These are phyloP conservation scores for Talaromyces sp. DNA, from an alignment of 2,329 filamentous ascomycete genomes.

Conservation along the genomic window DNA sequence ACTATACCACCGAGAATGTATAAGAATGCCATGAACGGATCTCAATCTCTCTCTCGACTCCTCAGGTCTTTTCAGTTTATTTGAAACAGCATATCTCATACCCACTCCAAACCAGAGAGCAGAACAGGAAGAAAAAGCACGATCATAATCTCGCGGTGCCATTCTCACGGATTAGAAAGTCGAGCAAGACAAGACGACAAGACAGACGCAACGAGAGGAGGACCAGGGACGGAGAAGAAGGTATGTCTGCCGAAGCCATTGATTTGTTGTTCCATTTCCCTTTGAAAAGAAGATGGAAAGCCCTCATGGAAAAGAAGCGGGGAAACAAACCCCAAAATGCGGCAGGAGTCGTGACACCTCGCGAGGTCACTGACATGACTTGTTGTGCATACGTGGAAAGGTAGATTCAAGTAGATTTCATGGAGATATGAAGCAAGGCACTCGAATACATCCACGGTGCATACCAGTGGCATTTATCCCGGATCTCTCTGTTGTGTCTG, in stretches of 20 bases:
- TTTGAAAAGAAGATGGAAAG: background rate
- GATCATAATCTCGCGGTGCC: conserved; percentile 24
- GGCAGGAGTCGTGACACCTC: background rate
- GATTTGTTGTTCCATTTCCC: conserved; percentile 31
- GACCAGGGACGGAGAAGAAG: conserved; percentile 4
- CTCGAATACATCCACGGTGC: conserved; percentile 3
- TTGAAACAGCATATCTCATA: conserved; percentile 5
- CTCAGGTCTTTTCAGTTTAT: conserved; percentile 49
- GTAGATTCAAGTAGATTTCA: background rate
- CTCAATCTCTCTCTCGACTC: conserved; percentile 26
- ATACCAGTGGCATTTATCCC: conserved; percentile 3
- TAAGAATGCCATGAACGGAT: background rate
- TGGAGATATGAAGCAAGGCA: background rate
- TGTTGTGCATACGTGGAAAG: background rate
- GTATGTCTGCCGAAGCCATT: conserved; percentile 45
- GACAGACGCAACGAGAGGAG: background rate
- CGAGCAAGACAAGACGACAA: background rate
- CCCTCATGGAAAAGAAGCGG: conserved; percentile 42
- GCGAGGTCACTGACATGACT: background rate
- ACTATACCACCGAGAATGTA: background rate
- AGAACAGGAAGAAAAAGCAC: conserved; percentile 4
- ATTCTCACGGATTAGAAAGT: conserved; percentile 1
- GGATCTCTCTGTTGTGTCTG: background rate
- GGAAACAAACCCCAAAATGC: conserved; percentile 24
- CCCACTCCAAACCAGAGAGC: background rate